phyloP scores from a whole-genome alignment of 371 early-diverging fungal genomes.

The Blakeslea trispora region DNA sequence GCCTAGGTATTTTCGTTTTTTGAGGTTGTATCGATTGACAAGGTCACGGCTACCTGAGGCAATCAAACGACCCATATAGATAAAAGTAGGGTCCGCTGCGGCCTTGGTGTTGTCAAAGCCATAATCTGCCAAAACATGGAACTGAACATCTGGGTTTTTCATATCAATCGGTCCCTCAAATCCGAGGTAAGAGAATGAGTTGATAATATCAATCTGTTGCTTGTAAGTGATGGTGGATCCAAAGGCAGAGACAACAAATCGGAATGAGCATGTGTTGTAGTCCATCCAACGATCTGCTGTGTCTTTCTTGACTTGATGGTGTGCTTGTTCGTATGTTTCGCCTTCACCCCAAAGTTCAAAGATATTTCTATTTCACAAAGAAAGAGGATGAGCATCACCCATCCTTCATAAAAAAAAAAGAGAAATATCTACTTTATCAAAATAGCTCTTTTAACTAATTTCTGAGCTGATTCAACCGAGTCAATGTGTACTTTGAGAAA shows the following conservation, averaged over 20 bases:
- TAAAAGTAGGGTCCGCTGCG: constrained; percentile 39
- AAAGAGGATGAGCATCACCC: too few species aligned
- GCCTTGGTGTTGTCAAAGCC: constrained; percentile 44
- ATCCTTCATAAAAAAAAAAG: too few species aligned
- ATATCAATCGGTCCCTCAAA: constrained; percentile 65
- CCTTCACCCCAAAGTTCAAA: constrained; percentile 81
- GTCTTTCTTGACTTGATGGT: constrained; percentile 53
- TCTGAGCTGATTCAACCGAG: constrained; percentile 68
- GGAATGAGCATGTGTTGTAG: constrained; percentile 72
- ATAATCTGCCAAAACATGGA: constrained; percentile 82
- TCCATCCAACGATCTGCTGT: constrained; percentile 61
- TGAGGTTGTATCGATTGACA: constrained; percentile 82
- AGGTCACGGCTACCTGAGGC: constrained; percentile 74
- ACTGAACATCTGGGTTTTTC: constrained; percentile 80
- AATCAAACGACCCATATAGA: constrained; percentile 77
- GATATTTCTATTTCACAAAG: constrained; percentile 62
- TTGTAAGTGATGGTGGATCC: constrained; percentile 67
- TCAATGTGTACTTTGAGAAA: constrained; percentile 78
- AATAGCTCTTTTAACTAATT: constrained; percentile 83
- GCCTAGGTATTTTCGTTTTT: constrained; percentile 92
- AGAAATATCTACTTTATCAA: constrained; percentile 87
- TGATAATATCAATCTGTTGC: constrained; percentile 79
- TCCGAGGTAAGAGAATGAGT: constrained; percentile 45
- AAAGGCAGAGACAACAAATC: constrained; percentile 80
- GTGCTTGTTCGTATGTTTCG: constrained; percentile 61